Percentiles rank a stretch among this genome's conserved stretches.
Conservation (phyloP, 257 asterid species). For the Solanum paucissectum region DNA sequence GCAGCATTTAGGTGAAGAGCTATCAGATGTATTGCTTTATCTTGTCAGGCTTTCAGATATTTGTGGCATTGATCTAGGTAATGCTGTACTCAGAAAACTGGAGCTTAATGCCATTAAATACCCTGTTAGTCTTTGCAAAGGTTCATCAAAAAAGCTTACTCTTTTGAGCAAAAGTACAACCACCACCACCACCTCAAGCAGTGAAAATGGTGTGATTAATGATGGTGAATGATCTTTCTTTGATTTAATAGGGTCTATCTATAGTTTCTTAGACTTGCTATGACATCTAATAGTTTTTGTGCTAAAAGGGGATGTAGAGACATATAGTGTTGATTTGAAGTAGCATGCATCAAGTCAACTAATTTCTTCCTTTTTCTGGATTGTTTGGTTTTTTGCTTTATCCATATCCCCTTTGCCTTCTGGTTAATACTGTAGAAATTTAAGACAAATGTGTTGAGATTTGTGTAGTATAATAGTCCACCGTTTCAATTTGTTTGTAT, state of each 20-base stretch:
- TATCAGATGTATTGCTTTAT: conserved; percentile 54
- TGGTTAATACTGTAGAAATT: background rate
- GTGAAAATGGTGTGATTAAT: conserved; percentile 2
- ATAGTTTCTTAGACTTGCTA: background rate
- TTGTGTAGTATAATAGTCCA: background rate
- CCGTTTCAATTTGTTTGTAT: background rate
- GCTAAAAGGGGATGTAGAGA: background rate
- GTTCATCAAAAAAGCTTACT: conserved; percentile 22
- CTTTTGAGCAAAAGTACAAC: background rate
- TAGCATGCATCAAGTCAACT: background rate
- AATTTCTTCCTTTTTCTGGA: background rate
- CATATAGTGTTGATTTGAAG: background rate
- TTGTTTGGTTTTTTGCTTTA: background rate
- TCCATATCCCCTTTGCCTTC: background rate
- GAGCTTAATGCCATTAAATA: conserved; percentile 49
- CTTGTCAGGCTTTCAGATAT: conserved; percentile 47
- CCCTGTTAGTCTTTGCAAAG: conserved; percentile 33
- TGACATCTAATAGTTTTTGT: background rate
- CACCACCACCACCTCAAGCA: background rate
- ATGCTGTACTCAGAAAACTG: conserved; percentile 50
- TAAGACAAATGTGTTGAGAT: background rate
- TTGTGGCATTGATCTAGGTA: conserved; percentile 50
- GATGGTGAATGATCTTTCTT: conserved; percentile 5
- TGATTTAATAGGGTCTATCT: background rate
- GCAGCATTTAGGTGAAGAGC: conserved; percentile 51